Conservation (phyloP, 2,329 filamentous ascomycete genomes). For the Fusarium papillatum region DNA sequence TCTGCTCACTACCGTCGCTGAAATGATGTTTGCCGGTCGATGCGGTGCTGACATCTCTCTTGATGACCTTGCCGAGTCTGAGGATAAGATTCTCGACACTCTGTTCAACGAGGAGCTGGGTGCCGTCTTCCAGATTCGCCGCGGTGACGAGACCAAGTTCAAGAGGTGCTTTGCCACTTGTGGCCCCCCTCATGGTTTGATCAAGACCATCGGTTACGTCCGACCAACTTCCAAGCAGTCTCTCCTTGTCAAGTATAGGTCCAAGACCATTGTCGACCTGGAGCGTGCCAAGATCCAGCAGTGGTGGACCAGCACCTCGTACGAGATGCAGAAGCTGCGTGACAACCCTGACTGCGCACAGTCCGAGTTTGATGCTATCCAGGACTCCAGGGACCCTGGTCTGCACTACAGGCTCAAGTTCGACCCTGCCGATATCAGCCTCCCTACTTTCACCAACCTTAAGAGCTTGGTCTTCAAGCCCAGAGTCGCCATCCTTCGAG, state of each 20-base stretch:
- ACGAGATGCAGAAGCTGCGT: constrained; percentile 90
- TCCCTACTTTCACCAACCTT: constrained; percentile 68
- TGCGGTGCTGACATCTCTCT: constrained; percentile 90
- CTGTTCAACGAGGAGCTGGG: constrained; percentile 98
- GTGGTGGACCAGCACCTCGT: constrained; percentile 90
- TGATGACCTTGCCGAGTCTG: constrained; percentile 77
- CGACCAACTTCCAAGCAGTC: constrained; percentile 79
- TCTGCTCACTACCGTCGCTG: constrained; percentile 88
- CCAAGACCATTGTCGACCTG: constrained; percentile 76
- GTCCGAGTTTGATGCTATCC: constrained; percentile 81
- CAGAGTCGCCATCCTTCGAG: constrained; percentile 92
- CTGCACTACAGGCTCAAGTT: constrained; percentile 88
- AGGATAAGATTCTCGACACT: constrained; percentile 77
- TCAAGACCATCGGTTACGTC: constrained; percentile 87
- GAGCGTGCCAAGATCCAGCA: constrained; percentile 83
- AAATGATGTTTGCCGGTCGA: constrained; percentile 98
- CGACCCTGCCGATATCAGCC: constrained; percentile 81
- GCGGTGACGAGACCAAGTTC: constrained; percentile 87
- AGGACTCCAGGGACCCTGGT: constrained; percentile 83
- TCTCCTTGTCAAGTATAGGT: constrained; percentile 80
- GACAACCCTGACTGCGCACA: constrained; percentile 93
- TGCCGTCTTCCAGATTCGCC: constrained; percentile 94
- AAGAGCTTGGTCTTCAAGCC: constrained; percentile 66
- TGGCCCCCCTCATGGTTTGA: constrained; percentile 83
- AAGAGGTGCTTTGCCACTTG: constrained; percentile 92